Evolutionary conservation across 1,139 yeast species (phyloP).

Genomic region (Nakaseomyces uthaithaninus): DNA sequence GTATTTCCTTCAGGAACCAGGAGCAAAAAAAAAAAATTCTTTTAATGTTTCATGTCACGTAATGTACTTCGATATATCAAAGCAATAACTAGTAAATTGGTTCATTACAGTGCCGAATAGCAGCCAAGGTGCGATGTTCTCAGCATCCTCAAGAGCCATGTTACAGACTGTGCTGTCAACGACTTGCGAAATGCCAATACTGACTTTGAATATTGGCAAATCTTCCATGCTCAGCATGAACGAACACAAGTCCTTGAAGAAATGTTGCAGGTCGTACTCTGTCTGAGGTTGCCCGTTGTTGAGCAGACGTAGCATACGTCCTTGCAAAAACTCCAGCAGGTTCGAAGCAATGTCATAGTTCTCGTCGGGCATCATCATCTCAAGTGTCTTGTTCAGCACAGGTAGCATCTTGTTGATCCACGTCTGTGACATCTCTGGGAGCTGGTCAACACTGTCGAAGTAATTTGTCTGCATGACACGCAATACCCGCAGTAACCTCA

Average conservation of each 20-base stretch:
- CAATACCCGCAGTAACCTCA: neutral
- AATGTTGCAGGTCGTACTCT: slow-evolving; percentile 1
- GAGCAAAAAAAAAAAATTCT: neutral
- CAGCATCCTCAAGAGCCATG: slow-evolving; percentile 5
- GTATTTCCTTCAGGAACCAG: no score
- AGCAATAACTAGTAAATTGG: slow-evolving; percentile 7
- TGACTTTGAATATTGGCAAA: slow-evolving; percentile 5
- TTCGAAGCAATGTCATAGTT: slow-evolving; percentile 6
- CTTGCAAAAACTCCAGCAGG: slow-evolving; percentile 1
- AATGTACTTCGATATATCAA: slow-evolving; percentile 6
- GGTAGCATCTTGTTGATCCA: slow-evolving; percentile 1
- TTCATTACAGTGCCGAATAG: slow-evolving; percentile 4
- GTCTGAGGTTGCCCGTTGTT: neutral
- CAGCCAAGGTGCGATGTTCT: slow-evolving; percentile 5
- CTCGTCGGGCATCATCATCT: slow-evolving; percentile 3
- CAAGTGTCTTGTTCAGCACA: neutral
- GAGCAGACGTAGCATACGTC: slow-evolving; percentile 2
- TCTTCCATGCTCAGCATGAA: slow-evolving; percentile 1
- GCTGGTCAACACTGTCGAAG: neutral
- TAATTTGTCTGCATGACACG: neutral
- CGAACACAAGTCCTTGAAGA: slow-evolving; percentile 7
- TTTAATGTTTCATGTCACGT: neutral
- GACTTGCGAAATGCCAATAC: slow-evolving; percentile 3
- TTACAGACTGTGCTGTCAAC: slow-evolving; percentile 3
- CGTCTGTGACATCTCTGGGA: neutral